Base-by-base conservation (phyloP, 768 basidiomycete species). In the Gymnopilus dilepis region DNA sequence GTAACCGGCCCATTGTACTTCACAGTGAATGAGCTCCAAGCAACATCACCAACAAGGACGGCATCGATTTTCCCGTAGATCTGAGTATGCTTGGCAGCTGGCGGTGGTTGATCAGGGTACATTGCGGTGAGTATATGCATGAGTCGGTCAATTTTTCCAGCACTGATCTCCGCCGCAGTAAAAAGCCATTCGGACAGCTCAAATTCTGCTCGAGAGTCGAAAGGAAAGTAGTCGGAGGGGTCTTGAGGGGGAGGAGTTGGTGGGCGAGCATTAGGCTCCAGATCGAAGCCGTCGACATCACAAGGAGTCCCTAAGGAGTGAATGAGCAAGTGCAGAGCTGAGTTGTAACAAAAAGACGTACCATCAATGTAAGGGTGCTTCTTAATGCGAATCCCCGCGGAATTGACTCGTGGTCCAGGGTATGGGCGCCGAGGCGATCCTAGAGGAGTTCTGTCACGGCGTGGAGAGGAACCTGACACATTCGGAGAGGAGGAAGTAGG, bases 21-120 rank as follows among this genome's bases (percentile, higher is more conserved):
- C 19, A 42, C 38, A 12, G 33, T 19, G 24, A 56, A 56, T 2
- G 21, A 21, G 34, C 51, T 59, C 62, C 62, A 59, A 1, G 62
- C 11, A 2, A 42, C 38, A 8, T 40, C 53, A 42, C 58, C 59
- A 21, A n/a, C 59, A 19, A n/a, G 48, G 21, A 50, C 21, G 22
- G 26, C 15, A 50, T 50, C 21, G 31, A 50, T 50, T 11, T 28
- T 50, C 22, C 15, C 21, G 17, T 50, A 50, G 2, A 50, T 26
- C 12, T 50, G 17, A 15, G 6, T 50, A 33, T 50, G 48, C 26
- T 50, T 33, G 2, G 11, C 22, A 15, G 31, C 48, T 50, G 48
- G 31, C 21, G 21, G 48, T 26, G 31, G 24, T 26, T 50, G 48
- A 26, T 50, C 24, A 28, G 48, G 48, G 21, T 50, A 50, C 48